phyloP scores from a whole-genome alignment of 2,329 filamentous ascomycete species.

The Fusarium sp. region DNA sequence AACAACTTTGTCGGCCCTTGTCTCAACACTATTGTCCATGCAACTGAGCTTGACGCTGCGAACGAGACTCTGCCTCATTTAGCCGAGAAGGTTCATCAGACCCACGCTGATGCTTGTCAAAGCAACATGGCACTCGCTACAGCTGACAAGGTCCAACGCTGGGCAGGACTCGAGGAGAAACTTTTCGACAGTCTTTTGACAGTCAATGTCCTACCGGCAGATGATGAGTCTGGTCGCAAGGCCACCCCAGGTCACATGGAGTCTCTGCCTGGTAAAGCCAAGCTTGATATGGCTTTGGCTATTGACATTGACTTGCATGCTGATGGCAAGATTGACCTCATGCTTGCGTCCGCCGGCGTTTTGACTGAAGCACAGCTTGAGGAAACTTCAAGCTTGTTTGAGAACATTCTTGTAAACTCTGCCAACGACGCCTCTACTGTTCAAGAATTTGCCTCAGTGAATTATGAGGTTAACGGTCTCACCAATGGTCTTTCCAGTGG shows the following conservation, averaged over 20 bases:
- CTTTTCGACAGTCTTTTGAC: slow-evolving; percentile 28
- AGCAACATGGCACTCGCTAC: slow-evolving; percentile 22
- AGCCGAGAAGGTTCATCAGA: slow-evolving; percentile 7
- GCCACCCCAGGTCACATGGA: background rate
- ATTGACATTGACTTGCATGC: slow-evolving; percentile 27
- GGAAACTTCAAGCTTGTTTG: background rate
- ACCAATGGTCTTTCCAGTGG: background rate
- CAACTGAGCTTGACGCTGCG: background rate
- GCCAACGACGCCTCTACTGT: background rate
- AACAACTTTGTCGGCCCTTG: slow-evolving; percentile 22
- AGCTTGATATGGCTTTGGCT: slow-evolving; percentile 25
- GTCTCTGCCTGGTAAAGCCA: slow-evolving; percentile 7
- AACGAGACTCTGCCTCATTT: slow-evolving; percentile 5
- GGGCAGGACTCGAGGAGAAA: slow-evolving; percentile 22
- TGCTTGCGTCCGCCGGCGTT: slow-evolving; percentile 5
- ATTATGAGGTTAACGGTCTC: background rate
- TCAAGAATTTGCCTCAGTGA: background rate
- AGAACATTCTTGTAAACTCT: slow-evolving; percentile 12
- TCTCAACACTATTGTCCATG: slow-evolving; percentile 23
- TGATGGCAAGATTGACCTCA: slow-evolving; percentile 14
- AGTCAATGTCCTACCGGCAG: slow-evolving; percentile 8
- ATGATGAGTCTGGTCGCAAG: too few species aligned
- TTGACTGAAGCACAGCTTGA: slow-evolving; percentile 4
- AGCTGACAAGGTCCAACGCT: slow-evolving; percentile 21
- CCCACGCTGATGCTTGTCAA: slow-evolving; percentile 5